These are phyloP conservation scores for Theileria annulata DNA, from an alignment of 169 alveolate species.

Conservation along the genomic window DNA sequence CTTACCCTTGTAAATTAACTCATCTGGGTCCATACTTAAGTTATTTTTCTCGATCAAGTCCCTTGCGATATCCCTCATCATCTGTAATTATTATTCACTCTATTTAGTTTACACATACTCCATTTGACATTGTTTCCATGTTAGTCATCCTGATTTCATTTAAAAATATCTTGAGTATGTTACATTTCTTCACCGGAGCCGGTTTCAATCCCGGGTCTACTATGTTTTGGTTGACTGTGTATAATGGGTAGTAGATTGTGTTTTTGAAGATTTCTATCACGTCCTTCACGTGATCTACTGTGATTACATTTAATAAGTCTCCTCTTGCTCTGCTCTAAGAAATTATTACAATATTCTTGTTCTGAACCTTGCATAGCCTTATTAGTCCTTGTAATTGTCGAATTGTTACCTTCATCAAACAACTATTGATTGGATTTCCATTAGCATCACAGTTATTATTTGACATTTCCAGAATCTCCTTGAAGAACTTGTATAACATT, in stretches of 20 bases:
- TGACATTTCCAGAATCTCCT: conserved; percentile 13
- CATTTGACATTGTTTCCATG: conserved; percentile 12
- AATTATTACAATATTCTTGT: not conserved
- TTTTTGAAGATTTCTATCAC: conserved; percentile 70
- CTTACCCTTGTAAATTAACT: conserved; percentile 31
- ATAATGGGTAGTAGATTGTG: conserved; percentile 51
- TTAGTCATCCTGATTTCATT: conserved; percentile 7
- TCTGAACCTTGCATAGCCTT: conserved; percentile 86
- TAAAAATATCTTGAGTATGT: not conserved
- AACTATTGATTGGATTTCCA: not conserved
- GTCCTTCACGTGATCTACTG: conserved; percentile 67
- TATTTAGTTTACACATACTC: not conserved
- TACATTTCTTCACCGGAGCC: not conserved
- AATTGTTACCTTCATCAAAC: conserved; percentile 74
- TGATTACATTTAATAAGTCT: conserved; percentile 63
- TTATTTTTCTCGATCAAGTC: conserved; percentile 10
- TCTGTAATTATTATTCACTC: conserved; percentile 1
- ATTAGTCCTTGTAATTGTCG: conserved; percentile 87
- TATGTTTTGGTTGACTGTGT: not conserved
- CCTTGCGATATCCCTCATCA: conserved; percentile 25
- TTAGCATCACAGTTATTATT: not conserved
- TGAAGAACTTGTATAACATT: conserved; percentile 13
- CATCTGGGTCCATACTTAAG: conserved; percentile 12
- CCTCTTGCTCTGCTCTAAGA: conserved; percentile 90
- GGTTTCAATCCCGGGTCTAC: not conserved